Evolutionary conservation across 73 alveolate species (phyloP).

Genomic region (Tetrahymena thermophila): DNA sequence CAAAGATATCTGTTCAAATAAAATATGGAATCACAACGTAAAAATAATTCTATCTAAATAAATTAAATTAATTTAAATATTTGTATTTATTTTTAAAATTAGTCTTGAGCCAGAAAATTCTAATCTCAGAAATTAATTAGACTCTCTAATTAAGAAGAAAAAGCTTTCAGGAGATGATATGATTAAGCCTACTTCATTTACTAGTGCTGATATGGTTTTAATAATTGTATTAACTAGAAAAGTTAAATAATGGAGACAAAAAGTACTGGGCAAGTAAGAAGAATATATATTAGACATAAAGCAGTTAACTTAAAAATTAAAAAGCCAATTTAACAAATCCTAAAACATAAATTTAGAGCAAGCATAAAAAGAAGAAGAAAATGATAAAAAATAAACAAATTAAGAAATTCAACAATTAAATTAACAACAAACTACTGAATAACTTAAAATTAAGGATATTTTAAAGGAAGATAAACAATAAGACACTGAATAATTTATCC

Average conservation of each 20-base stretch:
- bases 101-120: neutral
- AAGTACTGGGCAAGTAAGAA: neutral
- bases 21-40: slow-evolving; percentile 32
- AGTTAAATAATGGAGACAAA: neutral
- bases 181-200: neutral
- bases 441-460: neutral
- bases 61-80: too few species aligned
- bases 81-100: too few species aligned
- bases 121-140: neutral
- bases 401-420: neutral
- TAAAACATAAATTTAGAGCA: neutral
- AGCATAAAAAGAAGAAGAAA: neutral
- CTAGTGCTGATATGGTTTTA: neutral
- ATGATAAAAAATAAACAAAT: neutral
- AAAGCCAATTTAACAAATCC: neutral
- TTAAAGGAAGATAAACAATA: neutral
- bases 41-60: neutral
- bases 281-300: neutral
- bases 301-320: neutral
- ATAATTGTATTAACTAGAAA: neutral
- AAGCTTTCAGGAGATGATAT: neutral
- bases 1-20: slow-evolving; percentile 28
- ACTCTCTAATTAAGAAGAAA: neutral
- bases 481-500: neutral
- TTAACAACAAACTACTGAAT: neutral